Base-by-base conservation (phyloP, 2,329 filamentous ascomycete genomes). In the Cytospora paraplurivora region DNA sequence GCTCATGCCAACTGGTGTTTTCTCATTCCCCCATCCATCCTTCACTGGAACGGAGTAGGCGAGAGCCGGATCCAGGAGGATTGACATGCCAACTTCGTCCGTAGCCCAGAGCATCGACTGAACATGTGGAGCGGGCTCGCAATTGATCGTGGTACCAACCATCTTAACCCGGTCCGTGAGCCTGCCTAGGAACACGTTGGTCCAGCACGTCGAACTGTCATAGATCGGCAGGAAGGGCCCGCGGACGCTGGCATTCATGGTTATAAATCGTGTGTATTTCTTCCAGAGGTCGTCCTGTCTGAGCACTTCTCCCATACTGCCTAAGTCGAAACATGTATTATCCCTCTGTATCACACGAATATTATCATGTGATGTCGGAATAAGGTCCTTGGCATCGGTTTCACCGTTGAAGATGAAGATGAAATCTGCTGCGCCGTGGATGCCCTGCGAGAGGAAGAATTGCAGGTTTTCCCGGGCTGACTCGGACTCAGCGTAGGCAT, bases 91-190 rank as follows among this genome's bases (percentile, higher is more conserved):
- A 13, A 68, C 59, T 7, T 60, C 35, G 65, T 76, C 73, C 5
- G 73, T 76, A 5, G 73, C 72, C 68, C 69, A 71, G 53, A 76
- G 69, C 71, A 72, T 74, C 21, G 72, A 71, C 60, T 75, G 72
- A 7, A 74, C 62, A 58, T 74, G 73, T 41, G 70, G 70, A 19
- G 56, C 56, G 12, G 73, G 72, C 4, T 65, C 56, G 66, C 74
- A 75, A 57, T 71, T 75, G 17, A 68, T 67, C 1, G 72, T 71
- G 67, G 73, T 73, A 10, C 74, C 74, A 10, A 75, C 72, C 51
- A 76, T 67, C 74, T 74, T 74, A 21, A 68, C 67, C 60, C 69
- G 66, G n/a, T 72, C 68, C 4, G 69, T 72, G 32, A 75, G 17
- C 15, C 69, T 67, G n/a, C 67, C 62, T 7, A 74, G 65, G 13